Conservation (phyloP, 345 rosid species). For the Anastatica hierochuntica region DNA sequence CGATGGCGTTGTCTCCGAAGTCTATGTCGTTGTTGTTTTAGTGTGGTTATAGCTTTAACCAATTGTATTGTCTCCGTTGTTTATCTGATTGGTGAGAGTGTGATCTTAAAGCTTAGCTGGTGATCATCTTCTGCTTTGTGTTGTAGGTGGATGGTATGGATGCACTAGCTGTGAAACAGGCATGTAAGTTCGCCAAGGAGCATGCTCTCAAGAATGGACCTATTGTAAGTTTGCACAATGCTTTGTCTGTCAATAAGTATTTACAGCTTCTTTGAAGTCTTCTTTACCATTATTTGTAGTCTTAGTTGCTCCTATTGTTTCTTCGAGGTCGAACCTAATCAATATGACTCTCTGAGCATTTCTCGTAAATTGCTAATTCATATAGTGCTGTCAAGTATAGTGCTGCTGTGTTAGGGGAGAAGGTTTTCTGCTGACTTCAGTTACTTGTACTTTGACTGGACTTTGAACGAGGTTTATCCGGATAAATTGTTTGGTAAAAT, state of each 20-base stretch:
- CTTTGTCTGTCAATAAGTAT: neutral
- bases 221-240: conserved; percentile 48
- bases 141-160: conserved; percentile 97
- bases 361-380: no score
- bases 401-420: no score
- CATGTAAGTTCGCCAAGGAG: conserved; percentile 93
- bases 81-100: neutral
- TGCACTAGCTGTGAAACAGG: conserved; percentile 91
- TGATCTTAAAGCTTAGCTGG: neutral
- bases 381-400: no score
- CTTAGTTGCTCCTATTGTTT: neutral
- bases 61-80: neutral
- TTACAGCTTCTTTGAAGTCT: neutral
- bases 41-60: neutral
- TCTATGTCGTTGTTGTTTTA: neutral
- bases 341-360: no score
- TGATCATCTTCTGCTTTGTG: conserved; percentile 1
- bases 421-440: no score
- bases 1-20: neutral
- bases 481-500: no score
- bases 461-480: no score
- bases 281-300: neutral
- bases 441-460: no score
- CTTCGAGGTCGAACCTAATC: neutral
- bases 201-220: conserved; percentile 90